phyloP scores from a whole-genome alignment of 208 protist species.

The Leishmania guyanensis region DNA sequence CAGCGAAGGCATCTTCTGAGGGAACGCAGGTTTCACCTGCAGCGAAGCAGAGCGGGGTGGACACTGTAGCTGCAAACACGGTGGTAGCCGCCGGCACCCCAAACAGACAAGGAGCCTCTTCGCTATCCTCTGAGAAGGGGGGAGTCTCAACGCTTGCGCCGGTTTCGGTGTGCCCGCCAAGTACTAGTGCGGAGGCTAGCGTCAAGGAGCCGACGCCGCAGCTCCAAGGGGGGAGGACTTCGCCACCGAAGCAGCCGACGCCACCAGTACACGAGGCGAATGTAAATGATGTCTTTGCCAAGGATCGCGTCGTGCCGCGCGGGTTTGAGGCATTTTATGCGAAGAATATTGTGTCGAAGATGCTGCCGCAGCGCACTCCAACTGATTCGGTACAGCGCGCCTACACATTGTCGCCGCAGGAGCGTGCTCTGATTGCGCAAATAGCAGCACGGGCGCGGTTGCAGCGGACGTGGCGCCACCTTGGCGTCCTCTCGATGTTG shows the following conservation, averaged over 20 bases:
- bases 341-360: constrained; percentile 44
- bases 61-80: not conserved
- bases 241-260: not conserved
- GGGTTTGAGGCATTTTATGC: constrained; percentile 80
- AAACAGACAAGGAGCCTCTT: not conserved
- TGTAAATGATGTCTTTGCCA: constrained; percentile 28
- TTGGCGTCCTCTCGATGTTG: constrained; percentile 37
- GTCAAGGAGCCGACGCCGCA: not conserved
- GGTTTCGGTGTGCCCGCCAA: not conserved
- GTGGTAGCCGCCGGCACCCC: not conserved
- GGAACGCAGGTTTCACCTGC: not conserved
- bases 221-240: not conserved
- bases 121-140: not conserved
- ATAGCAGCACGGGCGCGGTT: constrained; percentile 37
- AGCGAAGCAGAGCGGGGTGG: not conserved
- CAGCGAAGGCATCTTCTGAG: not conserved
- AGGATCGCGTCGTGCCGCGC: constrained; percentile 42
- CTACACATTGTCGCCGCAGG: constrained; percentile 55
- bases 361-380: constrained; percentile 40
- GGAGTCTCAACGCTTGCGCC: not conserved
- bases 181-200: not conserved
- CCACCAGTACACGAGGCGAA: not conserved
- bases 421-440: constrained; percentile 54
- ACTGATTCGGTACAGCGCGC: constrained; percentile 54
- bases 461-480: constrained; percentile 29